phyloP scores from a whole-genome alignment of 352 stramenopile species.

The Globisporangium alternatum region DNA sequence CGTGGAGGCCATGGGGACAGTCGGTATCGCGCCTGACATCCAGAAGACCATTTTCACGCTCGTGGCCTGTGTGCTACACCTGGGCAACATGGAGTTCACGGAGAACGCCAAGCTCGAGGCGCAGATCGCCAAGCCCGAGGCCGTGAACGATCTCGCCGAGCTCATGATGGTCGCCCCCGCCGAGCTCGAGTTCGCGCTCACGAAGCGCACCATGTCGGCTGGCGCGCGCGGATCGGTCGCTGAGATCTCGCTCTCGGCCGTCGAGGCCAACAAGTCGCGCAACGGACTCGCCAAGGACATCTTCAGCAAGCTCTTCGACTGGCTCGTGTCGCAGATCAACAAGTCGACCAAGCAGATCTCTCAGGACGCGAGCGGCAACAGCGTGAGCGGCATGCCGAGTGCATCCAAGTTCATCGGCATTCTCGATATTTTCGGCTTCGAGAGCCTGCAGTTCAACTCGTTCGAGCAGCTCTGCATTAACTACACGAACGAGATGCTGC shows the following conservation, averaged over 20 bases:
- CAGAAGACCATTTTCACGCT: conserved; percentile 95
- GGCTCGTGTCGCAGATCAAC: conserved; percentile 95
- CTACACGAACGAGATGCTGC: conserved; percentile 96
- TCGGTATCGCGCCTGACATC: conserved; percentile 87
- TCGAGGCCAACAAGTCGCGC: conserved; percentile 83
- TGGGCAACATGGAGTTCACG: conserved; percentile 95
- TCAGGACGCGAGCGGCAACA: conserved; percentile 13
- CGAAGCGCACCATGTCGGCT: conserved; percentile 85
- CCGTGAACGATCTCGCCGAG: conserved; percentile 72
- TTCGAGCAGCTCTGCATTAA: conserved; percentile 97
- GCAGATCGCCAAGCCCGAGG: conserved; percentile 56
- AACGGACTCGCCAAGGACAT: conserved; percentile 96
- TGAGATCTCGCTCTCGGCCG: conserved; percentile 77
- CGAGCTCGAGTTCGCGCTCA: conserved; percentile 88
- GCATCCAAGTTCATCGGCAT: conserved; percentile 91
- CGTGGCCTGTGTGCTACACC: conserved; percentile 95
- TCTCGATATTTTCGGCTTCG: conserved; percentile 98
- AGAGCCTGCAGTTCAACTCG: conserved; percentile 91
- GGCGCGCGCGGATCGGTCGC: conserved; percentile 82
- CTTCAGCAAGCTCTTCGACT: conserved; percentile 96
- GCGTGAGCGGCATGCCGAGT: conserved; percentile 15
- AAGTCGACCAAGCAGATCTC: conserved; percentile 79
- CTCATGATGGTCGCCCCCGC: conserved; percentile 83
- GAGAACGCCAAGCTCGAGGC: conserved; percentile 87
- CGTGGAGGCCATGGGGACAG: conserved; percentile 90